A percentile compares a stretch with the other conserved stretches of the same genome.
Conservation (phyloP, 23 red algal genomes). For the Gracilariopsis chorda region DNA sequence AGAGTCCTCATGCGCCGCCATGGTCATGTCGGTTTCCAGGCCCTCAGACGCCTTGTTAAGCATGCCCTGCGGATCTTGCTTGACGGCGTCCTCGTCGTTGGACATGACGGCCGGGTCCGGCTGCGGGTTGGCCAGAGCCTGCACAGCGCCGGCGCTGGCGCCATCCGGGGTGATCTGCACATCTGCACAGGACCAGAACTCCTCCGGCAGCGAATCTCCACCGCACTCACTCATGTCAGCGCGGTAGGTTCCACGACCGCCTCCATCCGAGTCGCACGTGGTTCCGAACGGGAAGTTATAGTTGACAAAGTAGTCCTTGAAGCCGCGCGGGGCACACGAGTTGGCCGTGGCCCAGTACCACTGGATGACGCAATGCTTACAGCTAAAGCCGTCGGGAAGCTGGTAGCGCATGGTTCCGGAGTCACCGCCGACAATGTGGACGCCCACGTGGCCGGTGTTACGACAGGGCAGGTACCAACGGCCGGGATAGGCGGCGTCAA, state of each 20-base stretch:
- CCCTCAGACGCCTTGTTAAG: slow-evolving; percentile 8
- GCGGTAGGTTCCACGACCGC: slow-evolving; percentile 21
- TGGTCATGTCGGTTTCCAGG: slow-evolving; percentile 21
- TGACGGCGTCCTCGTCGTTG: slow-evolving; percentile 21
- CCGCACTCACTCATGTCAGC: slow-evolving; percentile 38
- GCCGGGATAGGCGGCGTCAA: slow-evolving; percentile 47
- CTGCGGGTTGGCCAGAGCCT: background rate
- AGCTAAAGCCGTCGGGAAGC: slow-evolving; percentile 21
- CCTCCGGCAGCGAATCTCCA: slow-evolving; percentile 35
- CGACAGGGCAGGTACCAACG: slow-evolving; percentile 74
- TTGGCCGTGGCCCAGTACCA: slow-evolving; percentile 76
- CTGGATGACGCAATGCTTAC: slow-evolving; percentile 48
- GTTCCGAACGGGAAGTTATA: slow-evolving; percentile 49
- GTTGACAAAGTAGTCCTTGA: slow-evolving; percentile 49
- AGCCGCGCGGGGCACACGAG: slow-evolving; percentile 58
- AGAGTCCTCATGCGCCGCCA: slow-evolving; percentile 11
- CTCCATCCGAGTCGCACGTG: slow-evolving; percentile 52
- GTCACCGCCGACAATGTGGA: slow-evolving; percentile 60
- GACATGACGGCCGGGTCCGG: background rate
- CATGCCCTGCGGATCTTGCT: slow-evolving; percentile 33
- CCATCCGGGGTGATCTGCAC: slow-evolving; percentile 53
- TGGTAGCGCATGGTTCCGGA: slow-evolving; percentile 64
- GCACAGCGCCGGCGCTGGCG: background rate
- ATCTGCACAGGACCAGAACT: slow-evolving; percentile 70
- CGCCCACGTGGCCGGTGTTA: slow-evolving; percentile 41